Evolutionary conservation across 805 yeast genomes (phyloP), one percentile per base, ranked within the genome.

Genomic region (Cyberlindnera petersonii): DNA sequence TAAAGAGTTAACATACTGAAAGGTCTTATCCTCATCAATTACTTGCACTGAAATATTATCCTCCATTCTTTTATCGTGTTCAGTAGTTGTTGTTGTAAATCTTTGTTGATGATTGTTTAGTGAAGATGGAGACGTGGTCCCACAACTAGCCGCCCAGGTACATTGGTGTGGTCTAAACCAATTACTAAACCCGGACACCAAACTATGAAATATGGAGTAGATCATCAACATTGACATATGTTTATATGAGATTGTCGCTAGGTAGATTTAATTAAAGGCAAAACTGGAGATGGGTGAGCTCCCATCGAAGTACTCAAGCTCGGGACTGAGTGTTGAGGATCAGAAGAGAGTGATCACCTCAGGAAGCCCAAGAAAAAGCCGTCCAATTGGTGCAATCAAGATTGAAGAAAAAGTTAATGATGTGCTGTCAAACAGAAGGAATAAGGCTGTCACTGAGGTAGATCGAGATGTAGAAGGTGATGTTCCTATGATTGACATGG

Each of bases 11-110:
- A 46, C 50, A 23, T 34, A 46, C 57, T 71, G 70, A 58, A 75
- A 76, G 23, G 55, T 53, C 55, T 77, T 75, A 35, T 61, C 58
- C 50, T 77, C 82, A 51, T 74, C 67, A 42, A 77, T 74, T 31
- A 76, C 64, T 52, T 76, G 82, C 28, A 76, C 66, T 16, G 79
- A 62, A 7, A 46, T 50, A 19, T 44, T 47, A 17, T 42, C 35
- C 13, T 21, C 33, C 44, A 40, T 40, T 28, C 22, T 37, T 15
- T 9, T 27, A 6, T n/a, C n/a, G n/a, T n/a, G n/a, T n/a, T n/a
- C n/a, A n/a, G n/a, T n/a, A n/a, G n/a, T n/a, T n/a, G n/a, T n/a
- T n/a, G n/a, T n/a, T n/a, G n/a, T n/a, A n/a, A n/a, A n/a, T n/a
- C n/a, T n/a, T n/a, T n/a, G n/a, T n/a, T n/a, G n/a, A n/a, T n/a